Conservation (phyloP, 148 eudicot genomes). For the Vaccinium macrocarpon region DNA sequence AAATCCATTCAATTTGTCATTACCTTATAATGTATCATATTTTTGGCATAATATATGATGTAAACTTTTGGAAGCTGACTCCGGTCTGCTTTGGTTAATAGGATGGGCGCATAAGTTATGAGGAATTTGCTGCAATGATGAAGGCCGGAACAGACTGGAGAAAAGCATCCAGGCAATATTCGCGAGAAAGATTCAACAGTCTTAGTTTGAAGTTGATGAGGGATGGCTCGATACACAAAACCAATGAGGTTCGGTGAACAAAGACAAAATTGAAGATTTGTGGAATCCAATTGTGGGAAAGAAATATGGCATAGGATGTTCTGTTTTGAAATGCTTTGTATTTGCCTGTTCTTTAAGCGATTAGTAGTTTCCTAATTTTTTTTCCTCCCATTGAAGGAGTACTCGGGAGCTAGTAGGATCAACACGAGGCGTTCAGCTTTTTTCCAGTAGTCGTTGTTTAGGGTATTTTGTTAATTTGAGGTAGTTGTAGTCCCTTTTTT, state of each 20-base stretch:
- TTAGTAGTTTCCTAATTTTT: background rate
- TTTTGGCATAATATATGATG: background rate
- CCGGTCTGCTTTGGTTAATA: conserved; percentile 20
- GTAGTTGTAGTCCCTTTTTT: conserved; percentile 7
- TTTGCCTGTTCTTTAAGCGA: background rate
- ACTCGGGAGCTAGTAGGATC: background rate
- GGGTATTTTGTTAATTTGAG: conserved; percentile 12
- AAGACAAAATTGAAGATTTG: background rate
- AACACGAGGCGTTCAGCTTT: background rate
- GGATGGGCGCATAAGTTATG: conserved; percentile 85
- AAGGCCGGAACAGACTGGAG: conserved; percentile 90
- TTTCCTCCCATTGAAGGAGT: background rate
- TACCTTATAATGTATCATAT: background rate
- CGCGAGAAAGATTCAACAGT: conserved; percentile 73
- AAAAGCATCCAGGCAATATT: conserved; percentile 80
- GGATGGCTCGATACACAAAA: conserved; percentile 52
- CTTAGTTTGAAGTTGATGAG: conserved; percentile 67
- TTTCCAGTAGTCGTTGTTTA: conserved; percentile 4
- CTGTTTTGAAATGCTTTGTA: background rate
- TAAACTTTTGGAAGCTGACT: background rate
- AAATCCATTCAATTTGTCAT: background rate
- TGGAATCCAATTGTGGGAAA: background rate
- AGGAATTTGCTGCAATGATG: conserved; percentile 80
- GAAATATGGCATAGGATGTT: background rate
- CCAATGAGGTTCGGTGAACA: conserved; percentile 43